Base-by-base conservation (phyloP, 177 flowering plant species). In the Vitis hybrid region DNA sequence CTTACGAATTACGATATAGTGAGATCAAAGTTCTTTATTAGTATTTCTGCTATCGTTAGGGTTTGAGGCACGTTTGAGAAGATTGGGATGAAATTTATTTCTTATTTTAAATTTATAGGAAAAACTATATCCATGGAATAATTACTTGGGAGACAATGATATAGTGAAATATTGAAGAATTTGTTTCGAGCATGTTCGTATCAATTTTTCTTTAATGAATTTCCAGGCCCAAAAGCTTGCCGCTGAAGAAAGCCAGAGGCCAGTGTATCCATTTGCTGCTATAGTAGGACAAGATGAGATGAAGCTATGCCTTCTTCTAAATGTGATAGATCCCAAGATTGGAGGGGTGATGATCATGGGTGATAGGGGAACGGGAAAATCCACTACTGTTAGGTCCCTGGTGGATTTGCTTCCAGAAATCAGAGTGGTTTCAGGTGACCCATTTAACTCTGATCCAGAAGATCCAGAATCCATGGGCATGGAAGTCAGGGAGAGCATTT, bases 281-380 rank as follows among this genome's bases (percentile, higher is more conserved):
- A 91, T 94, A 70, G 99, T 94, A 9, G 99, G 99, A 11, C 99
- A 94, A 70, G 97, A 92, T 75, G 99, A 94, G 85, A 94, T 94
- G 99, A 94, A 94, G 71, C 81, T 94, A 3, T 94, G 97, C 82
- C 97, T 92, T 74, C 77, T 92, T 39, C 75, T 94, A 15, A 94
- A 94, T 80, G 98, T 94, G 62, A 92, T 94, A 73, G 98, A 94
- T 79, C 98, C 98, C 7, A 94, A 94, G 84, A 92, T 92, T 63
- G 98, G 98, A 21, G 97, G 98, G 65, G 98, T 94, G 54, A 92
- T 94, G 97, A 94, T 94, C 67, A 94, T 94, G 98, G 98, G 97
- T 51, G 97, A 94, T 69, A 84, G 98, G 60, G 97, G 98, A 60
- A 93, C 96, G 1, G 97, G 94, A n/a, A 94, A 94, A 80, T 94